Evolutionary conservation across 257 asterid genomes (phyloP), one percentile per base, ranked within the genome.

Genomic region (Haberlea rhodopensis): DNA sequence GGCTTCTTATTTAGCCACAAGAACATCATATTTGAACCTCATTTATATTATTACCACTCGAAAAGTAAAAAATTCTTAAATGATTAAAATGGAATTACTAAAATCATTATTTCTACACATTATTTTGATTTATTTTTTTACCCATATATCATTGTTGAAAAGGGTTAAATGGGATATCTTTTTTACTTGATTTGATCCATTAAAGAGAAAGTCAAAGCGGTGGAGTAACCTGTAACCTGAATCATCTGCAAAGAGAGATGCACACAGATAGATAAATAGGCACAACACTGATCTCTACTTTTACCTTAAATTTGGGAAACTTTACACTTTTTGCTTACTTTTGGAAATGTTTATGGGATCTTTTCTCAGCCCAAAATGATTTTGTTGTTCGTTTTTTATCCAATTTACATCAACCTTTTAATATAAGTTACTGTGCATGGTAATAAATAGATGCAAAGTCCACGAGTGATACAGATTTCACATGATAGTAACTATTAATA

Each of bases 201-300:
- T 43, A 43, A 43, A 43, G 81, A 90, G 71, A 63, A 75, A 68
- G 94, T 89, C 95, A 86, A 84, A 88, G 84, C 69, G 52, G 67
- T 46, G 67, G 57, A 24, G 53, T 28, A 65, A 65, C n/a, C n/a
- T n/a, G n/a, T n/a, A n/a, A n/a, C 49, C 18, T 28, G 69, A 21
- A 55, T 15, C 32, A 46, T 18, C 67, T 58, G 68, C 63, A 59
- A 32, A 27, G 60, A 52, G 76, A 63, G 59, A 57, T 23, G 40
- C 31, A 6, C 31, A 21, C 45, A 48, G 45, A 37, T 34, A 5
- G 23, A 53, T 51, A 8, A 34, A 66, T 1, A 11, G 19, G 48
- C 23, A 19, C 27, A 25, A 22, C 40, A 10, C 20, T 16, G 59
- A 69, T 69, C 57, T 60, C 29, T 59, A 57, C 83, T 77, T 77